Percentiles rank a stretch among this genome's conserved stretches.
phyloP scores from a whole-genome alignment of 2,329 filamentous ascomycete genomes.

The Nemania sp. region DNA sequence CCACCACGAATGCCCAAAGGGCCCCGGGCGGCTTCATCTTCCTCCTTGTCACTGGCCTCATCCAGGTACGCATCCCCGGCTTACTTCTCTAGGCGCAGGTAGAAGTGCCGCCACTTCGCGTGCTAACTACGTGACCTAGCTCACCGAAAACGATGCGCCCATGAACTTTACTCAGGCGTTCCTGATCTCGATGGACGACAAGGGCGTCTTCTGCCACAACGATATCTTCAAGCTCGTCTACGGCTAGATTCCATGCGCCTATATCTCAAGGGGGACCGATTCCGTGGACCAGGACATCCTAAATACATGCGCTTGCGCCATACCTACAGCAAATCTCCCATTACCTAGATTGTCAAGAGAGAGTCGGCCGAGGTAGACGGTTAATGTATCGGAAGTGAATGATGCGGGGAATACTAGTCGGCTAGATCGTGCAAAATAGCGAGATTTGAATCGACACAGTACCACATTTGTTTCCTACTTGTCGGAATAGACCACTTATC shows the following conservation, averaged over 20 bases:
- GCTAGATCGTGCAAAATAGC: slow-evolving; percentile 19
- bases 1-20: slow-evolving; percentile 84
- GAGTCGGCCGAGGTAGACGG: not conserved
- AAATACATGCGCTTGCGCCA: not conserved
- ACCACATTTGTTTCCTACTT: slow-evolving; percentile 1
- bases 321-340: slow-evolving; percentile 3
- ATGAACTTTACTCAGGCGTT: slow-evolving; percentile 94
- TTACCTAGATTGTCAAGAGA: slow-evolving; percentile 6
- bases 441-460: slow-evolving; percentile 9
- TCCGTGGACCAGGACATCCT: slow-evolving; percentile 2
- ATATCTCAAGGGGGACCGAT: not conserved
- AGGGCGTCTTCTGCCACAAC: slow-evolving; percentile 77
- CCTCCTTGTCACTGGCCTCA: slow-evolving; percentile 84
- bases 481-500: not conserved
- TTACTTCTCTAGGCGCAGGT: not conserved
- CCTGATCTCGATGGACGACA: slow-evolving; percentile 69
- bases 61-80: slow-evolving; percentile 46
- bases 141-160: slow-evolving; percentile 81
- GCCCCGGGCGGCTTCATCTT: slow-evolving; percentile 71
- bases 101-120: not conserved
- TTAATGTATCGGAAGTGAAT: not conserved
- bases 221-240: slow-evolving; percentile 94
- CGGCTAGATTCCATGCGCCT: slow-evolving; percentile 45
- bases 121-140: slow-evolving; percentile 52
- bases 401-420: not conserved